Evolutionary conservation across 208 protist genomes (phyloP).

Genomic region (Trypanosoma theileri): DNA sequence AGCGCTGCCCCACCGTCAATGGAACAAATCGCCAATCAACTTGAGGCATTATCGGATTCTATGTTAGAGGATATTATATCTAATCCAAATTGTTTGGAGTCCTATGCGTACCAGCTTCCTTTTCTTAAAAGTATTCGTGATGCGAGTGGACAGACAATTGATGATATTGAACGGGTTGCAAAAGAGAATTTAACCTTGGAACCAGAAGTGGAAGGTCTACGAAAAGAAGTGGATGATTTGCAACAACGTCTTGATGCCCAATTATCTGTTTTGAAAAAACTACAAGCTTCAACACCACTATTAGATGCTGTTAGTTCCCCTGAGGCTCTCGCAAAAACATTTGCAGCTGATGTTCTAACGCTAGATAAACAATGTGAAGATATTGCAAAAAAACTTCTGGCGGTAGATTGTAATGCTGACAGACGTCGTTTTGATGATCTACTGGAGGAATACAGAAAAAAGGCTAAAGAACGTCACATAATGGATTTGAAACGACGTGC

Average conservation of each 20-base stretch:
- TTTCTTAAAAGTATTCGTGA: slow-evolving; percentile 81
- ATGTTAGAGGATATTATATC: slow-evolving; percentile 63
- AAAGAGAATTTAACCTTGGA: slow-evolving; percentile 55
- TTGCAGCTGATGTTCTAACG: slow-evolving; percentile 53
- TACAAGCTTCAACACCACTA: slow-evolving; percentile 37
- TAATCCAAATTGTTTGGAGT: slow-evolving; percentile 83
- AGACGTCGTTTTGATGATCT: slow-evolving; percentile 49
- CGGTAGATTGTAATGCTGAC: slow-evolving; percentile 40
- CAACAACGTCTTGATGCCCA: slow-evolving; percentile 53
- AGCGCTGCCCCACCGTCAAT: slow-evolving; percentile 67
- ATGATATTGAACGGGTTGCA: slow-evolving; percentile 59
- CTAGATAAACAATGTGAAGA: slow-evolving; percentile 24
- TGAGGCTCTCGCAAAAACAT: slow-evolving; percentile 60
- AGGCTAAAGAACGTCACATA: slow-evolving; percentile 63
- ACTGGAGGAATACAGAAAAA: slow-evolving; percentile 52
- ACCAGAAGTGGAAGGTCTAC: slow-evolving; percentile 43
- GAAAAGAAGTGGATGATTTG: slow-evolving; percentile 45
- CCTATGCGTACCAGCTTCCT: slow-evolving; percentile 84
- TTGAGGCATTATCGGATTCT: slow-evolving; percentile 52
- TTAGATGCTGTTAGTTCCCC: slow-evolving; percentile 59
- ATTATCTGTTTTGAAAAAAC: slow-evolving; percentile 47
- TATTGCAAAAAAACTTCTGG: slow-evolving; percentile 31
- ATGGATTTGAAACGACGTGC: slow-evolving; percentile 65
- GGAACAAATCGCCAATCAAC: slow-evolving; percentile 37
- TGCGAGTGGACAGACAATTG: slow-evolving; percentile 46